A percentile compares a stretch with the other conserved stretches of the same genome.
Conservation (phyloP, 495 filamentous ascomycete species). For the Stereocaulon alpinum region DNA sequence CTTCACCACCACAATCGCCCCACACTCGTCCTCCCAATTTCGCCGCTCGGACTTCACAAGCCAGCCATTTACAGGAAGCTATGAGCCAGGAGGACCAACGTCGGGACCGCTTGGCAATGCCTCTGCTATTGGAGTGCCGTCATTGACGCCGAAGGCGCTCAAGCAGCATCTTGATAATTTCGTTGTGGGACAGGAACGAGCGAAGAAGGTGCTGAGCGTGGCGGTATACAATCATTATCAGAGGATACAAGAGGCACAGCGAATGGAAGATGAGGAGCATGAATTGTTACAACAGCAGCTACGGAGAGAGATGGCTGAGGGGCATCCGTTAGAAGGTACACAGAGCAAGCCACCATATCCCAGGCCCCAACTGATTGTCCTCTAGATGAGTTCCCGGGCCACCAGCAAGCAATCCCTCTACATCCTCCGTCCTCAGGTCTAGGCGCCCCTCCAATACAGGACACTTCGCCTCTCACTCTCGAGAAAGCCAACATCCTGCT, state of each 20-base stretch:
- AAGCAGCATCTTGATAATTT: constrained; percentile 92
- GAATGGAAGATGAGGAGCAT: constrained; percentile 69
- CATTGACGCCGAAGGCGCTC: constrained; percentile 68
- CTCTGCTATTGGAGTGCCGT: constrained; percentile 52
- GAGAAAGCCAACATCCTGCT: constrained; percentile 96
- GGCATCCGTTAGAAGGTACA: constrained; percentile 49
- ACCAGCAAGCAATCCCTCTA: constrained; percentile 48
- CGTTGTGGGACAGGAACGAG: constrained; percentile 89
- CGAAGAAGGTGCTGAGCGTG: constrained; percentile 89
- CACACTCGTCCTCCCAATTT: constrained; percentile 40
- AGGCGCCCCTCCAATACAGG: constrained; percentile 36
- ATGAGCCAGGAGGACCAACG: constrained; percentile 61
- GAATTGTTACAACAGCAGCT: constrained; percentile 43
- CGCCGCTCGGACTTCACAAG: constrained; percentile 52
- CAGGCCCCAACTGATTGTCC: background rate
- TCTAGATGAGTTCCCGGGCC: constrained; percentile 72
- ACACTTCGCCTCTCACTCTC: constrained; percentile 58
- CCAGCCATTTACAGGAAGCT: constrained; percentile 61
- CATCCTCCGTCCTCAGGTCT: constrained; percentile 23
- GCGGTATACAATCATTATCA: constrained; percentile 98
- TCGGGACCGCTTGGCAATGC: constrained; percentile 46
- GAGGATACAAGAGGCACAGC: constrained; percentile 62
- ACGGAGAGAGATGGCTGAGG: constrained; percentile 39
- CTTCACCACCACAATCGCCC: constrained; percentile 26
- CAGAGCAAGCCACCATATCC: background rate